Evolutionary conservation across 2,329 filamentous ascomycete genomes (phyloP).

Genomic region (Dendrostoma leiphaemia): DNA sequence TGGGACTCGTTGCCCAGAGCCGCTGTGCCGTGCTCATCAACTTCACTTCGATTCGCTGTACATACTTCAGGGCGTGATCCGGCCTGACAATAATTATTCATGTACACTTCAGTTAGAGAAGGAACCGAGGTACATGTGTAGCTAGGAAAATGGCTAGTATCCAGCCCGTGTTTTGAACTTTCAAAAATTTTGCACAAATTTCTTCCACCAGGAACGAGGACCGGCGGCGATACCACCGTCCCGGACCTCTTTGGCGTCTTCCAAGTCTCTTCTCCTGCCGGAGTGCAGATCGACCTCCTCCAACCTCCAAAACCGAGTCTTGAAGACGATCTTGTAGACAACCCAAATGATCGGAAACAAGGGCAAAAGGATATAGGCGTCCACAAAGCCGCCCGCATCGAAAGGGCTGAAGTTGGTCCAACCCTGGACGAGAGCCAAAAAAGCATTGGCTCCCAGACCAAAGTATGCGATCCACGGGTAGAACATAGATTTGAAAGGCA

Average conservation of each 20-base stretch:
- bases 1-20: too few relatives aligned
- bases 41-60: not conserved
- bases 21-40: not conserved
- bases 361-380: constrained; percentile 61
- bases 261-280: constrained; percentile 54
- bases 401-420: constrained; percentile 61
- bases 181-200: constrained; percentile 39
- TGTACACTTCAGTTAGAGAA: too few relatives aligned
- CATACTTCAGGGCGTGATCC: too few relatives aligned
- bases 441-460: constrained; percentile 55
- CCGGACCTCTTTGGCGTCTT: constrained; percentile 38
- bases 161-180: too few relatives aligned
- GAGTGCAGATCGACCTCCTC: constrained; percentile 56
- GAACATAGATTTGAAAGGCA: constrained; percentile 54
- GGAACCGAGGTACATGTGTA: too few relatives aligned
- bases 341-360: constrained; percentile 58
- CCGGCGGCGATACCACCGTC: constrained; percentile 24
- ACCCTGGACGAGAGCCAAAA: constrained; percentile 59
- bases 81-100: too few relatives aligned
- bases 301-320: constrained; percentile 47
- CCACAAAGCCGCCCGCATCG: constrained; percentile 56
- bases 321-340: constrained; percentile 53
- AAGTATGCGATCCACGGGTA: constrained; percentile 62
- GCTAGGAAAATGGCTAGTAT: too few relatives aligned
- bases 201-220: constrained; percentile 40